Evolutionary conservation across 2,329 filamentous ascomycete genomes (phyloP).

Genomic region (Aspergillus pseudoviridinutans): DNA sequence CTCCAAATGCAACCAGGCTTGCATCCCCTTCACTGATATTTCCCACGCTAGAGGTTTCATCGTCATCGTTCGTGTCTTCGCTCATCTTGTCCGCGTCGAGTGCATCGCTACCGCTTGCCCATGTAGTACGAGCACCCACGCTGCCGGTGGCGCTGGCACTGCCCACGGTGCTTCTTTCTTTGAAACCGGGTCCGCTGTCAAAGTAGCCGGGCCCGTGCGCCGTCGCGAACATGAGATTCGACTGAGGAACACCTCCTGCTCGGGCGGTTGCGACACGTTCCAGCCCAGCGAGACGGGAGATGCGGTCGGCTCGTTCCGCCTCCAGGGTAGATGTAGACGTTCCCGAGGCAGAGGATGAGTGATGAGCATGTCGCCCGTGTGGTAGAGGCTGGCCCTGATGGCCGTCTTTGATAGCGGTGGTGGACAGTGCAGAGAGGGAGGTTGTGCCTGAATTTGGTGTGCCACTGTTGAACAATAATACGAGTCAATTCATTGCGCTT

Average conservation of each 20-base stretch:
- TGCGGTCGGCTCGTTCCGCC: slow-evolving; percentile 89
- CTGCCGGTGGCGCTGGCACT: slow-evolving; percentile 79
- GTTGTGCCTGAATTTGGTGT: slow-evolving; percentile 92
- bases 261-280: slow-evolving; percentile 79
- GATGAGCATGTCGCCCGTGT: slow-evolving; percentile 50
- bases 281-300: slow-evolving; percentile 88
- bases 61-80: slow-evolving; percentile 65
- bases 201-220: slow-evolving; percentile 67
- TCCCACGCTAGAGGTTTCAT: slow-evolving; percentile 61
- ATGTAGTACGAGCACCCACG: slow-evolving; percentile 63
- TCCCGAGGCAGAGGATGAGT: slow-evolving; percentile 54
- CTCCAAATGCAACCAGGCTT: slow-evolving; percentile 85
- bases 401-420: slow-evolving; percentile 93
- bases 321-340: slow-evolving; percentile 72
- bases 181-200: slow-evolving; percentile 67
- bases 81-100: slow-evolving; percentile 54
- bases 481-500: slow-evolving; percentile 11
- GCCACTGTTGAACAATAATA: slow-evolving; percentile 54
- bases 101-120: slow-evolving; percentile 61
- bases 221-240: slow-evolving; percentile 33
- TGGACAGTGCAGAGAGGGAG: slow-evolving; percentile 85
- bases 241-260: slow-evolving; percentile 36
- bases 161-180: slow-evolving; percentile 85
- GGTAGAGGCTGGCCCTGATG: slow-evolving; percentile 75
- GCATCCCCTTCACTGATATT: slow-evolving; percentile 80